Percentiles rank a stretch among this genome's conserved stretches.
phyloP scores from a whole-genome alignment of 2,329 filamentous ascomycete species.

The Diaporthe caulivora region DNA sequence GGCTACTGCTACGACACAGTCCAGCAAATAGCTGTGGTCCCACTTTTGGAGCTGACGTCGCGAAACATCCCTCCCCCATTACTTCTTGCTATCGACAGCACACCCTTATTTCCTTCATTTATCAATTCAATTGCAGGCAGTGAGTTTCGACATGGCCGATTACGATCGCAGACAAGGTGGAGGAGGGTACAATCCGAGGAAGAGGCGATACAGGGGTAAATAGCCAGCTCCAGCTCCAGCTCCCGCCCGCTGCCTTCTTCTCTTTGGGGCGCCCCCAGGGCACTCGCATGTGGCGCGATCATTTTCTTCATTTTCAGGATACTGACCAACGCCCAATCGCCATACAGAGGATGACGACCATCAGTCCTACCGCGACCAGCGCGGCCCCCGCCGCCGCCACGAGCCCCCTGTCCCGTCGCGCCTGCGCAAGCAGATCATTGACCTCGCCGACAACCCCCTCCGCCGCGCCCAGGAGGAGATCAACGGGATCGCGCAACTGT shows the following conservation, averaged over 20 bases:
- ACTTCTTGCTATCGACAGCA: not conserved
- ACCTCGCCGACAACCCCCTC: conserved; percentile 85
- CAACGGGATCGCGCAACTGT: conserved; percentile 77
- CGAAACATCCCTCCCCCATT: not conserved
- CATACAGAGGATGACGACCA: conserved; percentile 74
- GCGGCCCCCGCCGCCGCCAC: conserved; percentile 79
- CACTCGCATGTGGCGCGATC: not conserved
- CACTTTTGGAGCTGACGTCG: conserved; percentile 32
- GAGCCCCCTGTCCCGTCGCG: conserved; percentile 77
- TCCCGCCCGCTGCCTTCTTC: not conserved
- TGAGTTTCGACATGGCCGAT: conserved; percentile 62
- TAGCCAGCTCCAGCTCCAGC: conserved; percentile 3
- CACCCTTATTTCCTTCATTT: not conserved
- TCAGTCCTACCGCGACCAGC: conserved; percentile 69
- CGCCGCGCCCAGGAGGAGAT: conserved; percentile 85
- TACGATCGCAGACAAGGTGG: conserved; percentile 67
- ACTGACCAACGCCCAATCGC: conserved; percentile 33
- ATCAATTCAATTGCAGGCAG: not conserved
- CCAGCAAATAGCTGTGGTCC: conserved; percentile 30
- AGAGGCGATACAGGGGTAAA: conserved; percentile 83
- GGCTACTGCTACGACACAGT: conserved; percentile 23
- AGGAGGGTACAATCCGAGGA: conserved; percentile 74
- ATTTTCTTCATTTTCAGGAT: not conserved
- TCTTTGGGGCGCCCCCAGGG: not conserved
- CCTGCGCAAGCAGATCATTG: conserved; percentile 82